phyloP scores from a whole-genome alignment of 306 rosid species.

The Lotus japonicus region DNA sequence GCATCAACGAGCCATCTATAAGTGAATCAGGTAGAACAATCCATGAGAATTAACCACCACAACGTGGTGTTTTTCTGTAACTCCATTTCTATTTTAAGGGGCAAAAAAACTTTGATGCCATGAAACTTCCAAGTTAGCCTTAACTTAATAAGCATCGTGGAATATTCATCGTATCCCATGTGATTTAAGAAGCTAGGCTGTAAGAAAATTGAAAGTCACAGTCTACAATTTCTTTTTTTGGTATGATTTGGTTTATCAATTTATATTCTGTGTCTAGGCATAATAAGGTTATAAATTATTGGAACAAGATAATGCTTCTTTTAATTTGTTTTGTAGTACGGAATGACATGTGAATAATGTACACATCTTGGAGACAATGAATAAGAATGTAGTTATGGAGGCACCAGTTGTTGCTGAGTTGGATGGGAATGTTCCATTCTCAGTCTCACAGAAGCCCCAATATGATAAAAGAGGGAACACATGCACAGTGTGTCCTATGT shows the following conservation, averaged over 20 bases:
- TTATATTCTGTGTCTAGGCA: neutral
- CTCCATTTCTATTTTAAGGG: neutral
- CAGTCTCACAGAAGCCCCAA: no score
- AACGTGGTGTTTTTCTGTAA: no score
- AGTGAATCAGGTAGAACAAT: no score
- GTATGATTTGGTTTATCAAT: neutral
- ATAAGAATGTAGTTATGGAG: neutral
- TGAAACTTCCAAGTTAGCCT: neutral
- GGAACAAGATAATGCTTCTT: neutral
- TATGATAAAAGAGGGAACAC: neutral
- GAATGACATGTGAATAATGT: conserved; percentile 8
- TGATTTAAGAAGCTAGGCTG: neutral
- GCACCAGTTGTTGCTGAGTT: neutral
- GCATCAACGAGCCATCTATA: no score
- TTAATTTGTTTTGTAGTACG: conserved; percentile 23
- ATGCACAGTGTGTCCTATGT: neutral
- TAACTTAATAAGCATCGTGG: neutral
- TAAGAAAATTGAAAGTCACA: neutral
- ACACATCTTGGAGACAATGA: neutral
- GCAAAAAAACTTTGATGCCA: neutral
- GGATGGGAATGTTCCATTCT: conserved; percentile 10
- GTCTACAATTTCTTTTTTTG: neutral
- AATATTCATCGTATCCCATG: neutral
- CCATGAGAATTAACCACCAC: no score
- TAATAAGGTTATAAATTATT: neutral